Conservation (phyloP, 371 early-diverging fungal genomes). For the Mucor racemosus region DNA sequence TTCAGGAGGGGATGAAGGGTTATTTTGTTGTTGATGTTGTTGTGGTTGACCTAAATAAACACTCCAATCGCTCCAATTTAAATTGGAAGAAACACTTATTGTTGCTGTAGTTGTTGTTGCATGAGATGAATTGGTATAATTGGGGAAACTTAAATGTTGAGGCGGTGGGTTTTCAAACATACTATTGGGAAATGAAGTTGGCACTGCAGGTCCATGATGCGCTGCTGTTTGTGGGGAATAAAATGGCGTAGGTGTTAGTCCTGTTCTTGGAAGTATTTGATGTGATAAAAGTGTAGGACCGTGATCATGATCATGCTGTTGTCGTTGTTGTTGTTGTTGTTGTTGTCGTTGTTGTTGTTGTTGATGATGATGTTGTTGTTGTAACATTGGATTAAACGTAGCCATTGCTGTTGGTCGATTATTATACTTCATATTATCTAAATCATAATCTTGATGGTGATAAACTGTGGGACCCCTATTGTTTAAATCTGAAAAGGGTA, state of each 20-base stretch:
- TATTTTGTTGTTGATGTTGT: neutral
- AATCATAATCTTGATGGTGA: constrained; percentile 2
- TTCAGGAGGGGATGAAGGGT: neutral
- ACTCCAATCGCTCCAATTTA: constrained; percentile 32
- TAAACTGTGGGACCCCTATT: neutral
- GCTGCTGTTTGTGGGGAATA: neutral
- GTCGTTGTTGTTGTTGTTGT: neutral
- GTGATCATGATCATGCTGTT: constrained; percentile 4
- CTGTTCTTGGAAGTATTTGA: constrained; percentile 6
- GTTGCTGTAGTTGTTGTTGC: neutral
- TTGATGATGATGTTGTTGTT: neutral
- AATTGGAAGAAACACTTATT: constrained; percentile 16
- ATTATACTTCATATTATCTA: constrained; percentile 1
- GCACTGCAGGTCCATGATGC: neutral
- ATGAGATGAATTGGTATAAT: neutral
- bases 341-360: neutral
- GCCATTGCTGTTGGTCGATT: neutral
- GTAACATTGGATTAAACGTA: neutral
- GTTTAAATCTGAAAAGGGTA: constrained; percentile 5
- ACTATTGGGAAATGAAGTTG: neutral
- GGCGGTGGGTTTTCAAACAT: neutral
- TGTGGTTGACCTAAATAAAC: constrained; percentile 23
- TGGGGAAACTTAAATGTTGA: neutral
- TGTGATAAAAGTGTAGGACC: constrained; percentile 14
- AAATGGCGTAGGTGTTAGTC: neutral